Evolutionary conservation across 352 stramenopile species (phyloP), one percentile per base, ranked within the genome.

Genomic region (Phytophthora sansomeana): DNA sequence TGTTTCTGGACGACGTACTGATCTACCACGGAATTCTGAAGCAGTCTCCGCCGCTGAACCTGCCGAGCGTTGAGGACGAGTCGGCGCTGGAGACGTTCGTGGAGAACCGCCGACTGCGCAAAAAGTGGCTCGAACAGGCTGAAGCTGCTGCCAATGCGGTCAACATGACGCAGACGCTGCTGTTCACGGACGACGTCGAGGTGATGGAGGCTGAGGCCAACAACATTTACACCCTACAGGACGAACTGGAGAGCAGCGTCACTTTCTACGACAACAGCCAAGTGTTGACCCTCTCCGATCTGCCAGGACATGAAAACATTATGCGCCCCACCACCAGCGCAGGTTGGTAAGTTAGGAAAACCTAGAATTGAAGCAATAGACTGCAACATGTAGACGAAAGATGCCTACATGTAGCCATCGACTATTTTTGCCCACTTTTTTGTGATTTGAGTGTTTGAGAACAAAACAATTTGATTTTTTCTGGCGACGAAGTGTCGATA

Each of bases 1-100:
- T 97, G 24, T 86, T 91, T 42, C 51, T 97, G 30, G 90, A 97
- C 73, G 90, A 96, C 57, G 75, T 93, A 28, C 73, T 92, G 19
- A 83, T 93, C 48, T 92, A 85, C 73, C 80, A 91, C 57, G 83
- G 84, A 4, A 65, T 78, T 1, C 44, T 91, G 16, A 73, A 72
- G 14, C 80, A 84, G 36, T 70, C 83, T 4, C 78, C 72, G 8
- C 24, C 78, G 13, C 59, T 91, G 4, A 55, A 59, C 39, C 48
- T 77, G 4, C 46, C 70, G 6, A 66, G 64, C 9, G 68, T 66
- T 1, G 65, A 84, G 21, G 66, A 71, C 24, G 54, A 60, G 7
- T 54, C 28, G 46, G 11, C 13, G 16, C 8, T 32, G 17, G 50
- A 59, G 9, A 2, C 35, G 10, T 53, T 43, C 17, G 32, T 64